phyloP scores from a whole-genome alignment of 371 early-diverging fungal species.

The Nematocida major region DNA sequence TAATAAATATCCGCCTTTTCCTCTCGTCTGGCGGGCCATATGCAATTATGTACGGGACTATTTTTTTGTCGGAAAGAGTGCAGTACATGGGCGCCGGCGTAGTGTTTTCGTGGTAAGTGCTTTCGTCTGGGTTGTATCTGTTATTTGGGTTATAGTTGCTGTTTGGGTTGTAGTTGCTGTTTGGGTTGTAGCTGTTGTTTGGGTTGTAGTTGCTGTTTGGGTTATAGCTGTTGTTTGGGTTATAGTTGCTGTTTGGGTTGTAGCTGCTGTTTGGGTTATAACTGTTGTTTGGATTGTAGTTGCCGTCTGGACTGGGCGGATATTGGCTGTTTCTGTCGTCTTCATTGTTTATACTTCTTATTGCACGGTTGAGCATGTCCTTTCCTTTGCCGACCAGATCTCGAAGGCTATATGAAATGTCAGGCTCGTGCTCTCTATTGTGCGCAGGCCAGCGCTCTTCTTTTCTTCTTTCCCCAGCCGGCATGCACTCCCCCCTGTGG shows the following conservation, averaged over 20 bases:
- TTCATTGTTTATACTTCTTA: neutral
- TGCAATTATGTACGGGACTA: slow-evolving; percentile 4
- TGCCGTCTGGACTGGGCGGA: too few relatives aligned
- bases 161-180: neutral
- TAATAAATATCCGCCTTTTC: neutral
- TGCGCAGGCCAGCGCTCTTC: neutral
- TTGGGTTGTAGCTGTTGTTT: neutral
- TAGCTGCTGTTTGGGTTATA: neutral
- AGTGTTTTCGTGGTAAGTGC: slow-evolving; percentile 4
- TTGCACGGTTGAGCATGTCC: neutral
- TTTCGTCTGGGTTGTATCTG: neutral
- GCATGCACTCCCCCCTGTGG: neutral
- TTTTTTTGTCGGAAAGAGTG: neutral
- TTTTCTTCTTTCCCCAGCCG: neutral
- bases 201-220: neutral
- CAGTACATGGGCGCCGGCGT: neutral
- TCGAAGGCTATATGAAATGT: neutral
- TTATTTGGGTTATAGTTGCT: neutral
- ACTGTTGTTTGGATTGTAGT: neutral
- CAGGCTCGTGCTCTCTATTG: neutral
- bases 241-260: neutral
- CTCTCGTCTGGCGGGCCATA: neutral
- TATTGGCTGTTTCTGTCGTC: neutral
- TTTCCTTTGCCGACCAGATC: neutral
- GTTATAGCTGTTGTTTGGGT: neutral